phyloP scores from a whole-genome alignment of 169 alveolate genomes.

The Plasmodium knowlesi region DNA sequence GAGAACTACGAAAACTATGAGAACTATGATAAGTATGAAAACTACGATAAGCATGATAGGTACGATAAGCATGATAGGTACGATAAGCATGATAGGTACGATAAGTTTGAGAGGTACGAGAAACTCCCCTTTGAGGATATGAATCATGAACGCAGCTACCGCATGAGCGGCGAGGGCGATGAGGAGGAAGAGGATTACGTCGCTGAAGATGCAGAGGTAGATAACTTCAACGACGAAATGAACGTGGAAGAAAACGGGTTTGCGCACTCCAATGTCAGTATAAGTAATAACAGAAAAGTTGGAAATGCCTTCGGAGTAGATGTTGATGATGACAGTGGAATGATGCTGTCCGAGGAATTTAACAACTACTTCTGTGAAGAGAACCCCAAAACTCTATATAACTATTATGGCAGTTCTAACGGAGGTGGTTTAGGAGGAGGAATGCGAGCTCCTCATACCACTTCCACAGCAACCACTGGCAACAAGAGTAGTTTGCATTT shows the following conservation, averaged over 20 bases:
- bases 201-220: neutral
- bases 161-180: neutral
- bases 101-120: neutral
- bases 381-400: neutral
- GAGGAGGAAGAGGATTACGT: neutral
- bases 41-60: too few species aligned
- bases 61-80: too few species aligned
- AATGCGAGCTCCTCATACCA: neutral
- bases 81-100: neutral
- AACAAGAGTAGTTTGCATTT: neutral
- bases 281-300: neutral
- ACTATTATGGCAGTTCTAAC: slow-evolving; percentile 7
- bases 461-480: neutral
- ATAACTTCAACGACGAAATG: neutral
- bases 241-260: slow-evolving; percentile 5
- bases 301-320: neutral
- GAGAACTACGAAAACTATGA: neutral
- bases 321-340: neutral
- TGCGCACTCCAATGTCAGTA: neutral
- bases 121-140: slow-evolving; percentile 16
- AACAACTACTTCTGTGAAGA: slow-evolving; percentile 8
- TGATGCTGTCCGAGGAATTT: neutral
- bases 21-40: neutral
- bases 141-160: neutral
- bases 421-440: neutral